Percentiles rank a stretch among this genome's conserved stretches.
These are phyloP conservation scores for Phaeotremella fagi DNA, from an alignment of 768 basidiomycete species.

Conservation along the genomic window DNA sequence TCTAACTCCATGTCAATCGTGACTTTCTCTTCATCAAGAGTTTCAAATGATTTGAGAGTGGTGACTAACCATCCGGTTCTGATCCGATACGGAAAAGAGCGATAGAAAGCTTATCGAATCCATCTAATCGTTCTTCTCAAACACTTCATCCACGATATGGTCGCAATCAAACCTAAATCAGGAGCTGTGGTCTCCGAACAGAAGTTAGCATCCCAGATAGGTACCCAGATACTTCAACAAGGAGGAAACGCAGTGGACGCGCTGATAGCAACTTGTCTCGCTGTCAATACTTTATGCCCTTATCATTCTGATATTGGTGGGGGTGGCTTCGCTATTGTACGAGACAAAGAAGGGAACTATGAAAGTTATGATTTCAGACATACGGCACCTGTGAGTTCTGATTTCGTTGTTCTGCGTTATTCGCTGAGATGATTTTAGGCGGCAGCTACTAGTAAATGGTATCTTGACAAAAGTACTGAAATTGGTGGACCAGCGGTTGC, in stretches of 20 bases:
- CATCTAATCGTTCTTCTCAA: too few species aligned
- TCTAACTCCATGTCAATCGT: too few species aligned
- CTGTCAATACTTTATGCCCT: slow-evolving; percentile 29
- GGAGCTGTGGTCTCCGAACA: slow-evolving; percentile 35
- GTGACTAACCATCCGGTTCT: too few species aligned
- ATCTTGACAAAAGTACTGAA: slow-evolving; percentile 20
- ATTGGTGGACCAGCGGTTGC: slow-evolving; percentile 77
- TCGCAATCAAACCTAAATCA: background rate
- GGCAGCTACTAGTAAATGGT: slow-evolving; percentile 25
- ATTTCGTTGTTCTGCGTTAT: background rate
- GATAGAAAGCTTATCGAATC: too few species aligned
- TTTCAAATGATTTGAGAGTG: too few species aligned
- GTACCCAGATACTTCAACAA: slow-evolving; percentile 18
- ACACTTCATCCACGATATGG: too few species aligned
- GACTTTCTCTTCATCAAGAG: too few species aligned
- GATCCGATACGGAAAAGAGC: too few species aligned
- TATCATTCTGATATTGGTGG: slow-evolving; percentile 40
- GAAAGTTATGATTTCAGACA: slow-evolving; percentile 34
- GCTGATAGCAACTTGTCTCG: slow-evolving; percentile 32
- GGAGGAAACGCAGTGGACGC: slow-evolving; percentile 43
- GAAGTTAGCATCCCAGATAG: slow-evolving; percentile 23
- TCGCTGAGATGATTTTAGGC: slow-evolving; percentile 9
- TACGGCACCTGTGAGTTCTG: slow-evolving; percentile 35
- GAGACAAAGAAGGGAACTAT: slow-evolving; percentile 18
- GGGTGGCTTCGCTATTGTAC: slow-evolving; percentile 40